Evolutionary conservation across 371 early-diverging fungal species (phyloP).

Genomic region (Mycotypha africana): DNA sequence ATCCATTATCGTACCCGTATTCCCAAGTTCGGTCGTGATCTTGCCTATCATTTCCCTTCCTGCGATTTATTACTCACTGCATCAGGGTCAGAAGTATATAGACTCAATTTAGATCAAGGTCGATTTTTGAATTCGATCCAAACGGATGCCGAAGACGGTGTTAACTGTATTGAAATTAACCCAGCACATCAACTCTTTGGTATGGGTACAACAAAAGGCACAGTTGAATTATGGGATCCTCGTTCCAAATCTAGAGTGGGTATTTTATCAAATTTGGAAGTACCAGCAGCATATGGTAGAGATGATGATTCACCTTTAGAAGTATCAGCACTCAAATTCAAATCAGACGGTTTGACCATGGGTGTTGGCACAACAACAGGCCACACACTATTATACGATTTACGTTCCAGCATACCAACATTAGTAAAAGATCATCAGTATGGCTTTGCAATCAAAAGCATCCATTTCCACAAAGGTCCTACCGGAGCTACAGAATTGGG

Average conservation of each 20-base stretch:
- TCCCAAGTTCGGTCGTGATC: slow-evolving; percentile 92
- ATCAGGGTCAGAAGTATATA: slow-evolving; percentile 79
- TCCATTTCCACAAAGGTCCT: slow-evolving; percentile 75
- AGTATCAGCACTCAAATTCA: slow-evolving; percentile 77
- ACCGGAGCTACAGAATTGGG: slow-evolving; percentile 39
- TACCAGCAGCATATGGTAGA: slow-evolving; percentile 44
- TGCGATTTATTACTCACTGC: slow-evolving; percentile 91
- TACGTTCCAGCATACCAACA: slow-evolving; percentile 81
- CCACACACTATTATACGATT: slow-evolving; percentile 90
- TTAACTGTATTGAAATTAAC: slow-evolving; percentile 82
- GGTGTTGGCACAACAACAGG: slow-evolving; percentile 92
- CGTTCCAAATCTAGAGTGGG: slow-evolving; percentile 74
- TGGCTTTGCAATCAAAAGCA: slow-evolving; percentile 90
- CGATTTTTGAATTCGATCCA: slow-evolving; percentile 83
- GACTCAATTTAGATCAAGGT: slow-evolving; percentile 95
- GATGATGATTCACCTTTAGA: slow-evolving; percentile 29
- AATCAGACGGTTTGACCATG: slow-evolving; percentile 83
- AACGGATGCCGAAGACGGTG: slow-evolving; percentile 68
- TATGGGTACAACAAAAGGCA: slow-evolving; percentile 84
- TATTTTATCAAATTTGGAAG: slow-evolving; percentile 45
- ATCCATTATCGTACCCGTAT: slow-evolving; percentile 94
- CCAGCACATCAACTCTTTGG: slow-evolving; percentile 91
- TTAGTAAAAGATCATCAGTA: slow-evolving; percentile 94
- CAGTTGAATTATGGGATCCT: slow-evolving; percentile 96
- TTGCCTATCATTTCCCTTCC: slow-evolving; percentile 88